Evolutionary conservation across 2,329 filamentous ascomycete genomes (phyloP), one percentile per base, ranked within the genome.

Genomic region (Passalora sequoiae): DNA sequence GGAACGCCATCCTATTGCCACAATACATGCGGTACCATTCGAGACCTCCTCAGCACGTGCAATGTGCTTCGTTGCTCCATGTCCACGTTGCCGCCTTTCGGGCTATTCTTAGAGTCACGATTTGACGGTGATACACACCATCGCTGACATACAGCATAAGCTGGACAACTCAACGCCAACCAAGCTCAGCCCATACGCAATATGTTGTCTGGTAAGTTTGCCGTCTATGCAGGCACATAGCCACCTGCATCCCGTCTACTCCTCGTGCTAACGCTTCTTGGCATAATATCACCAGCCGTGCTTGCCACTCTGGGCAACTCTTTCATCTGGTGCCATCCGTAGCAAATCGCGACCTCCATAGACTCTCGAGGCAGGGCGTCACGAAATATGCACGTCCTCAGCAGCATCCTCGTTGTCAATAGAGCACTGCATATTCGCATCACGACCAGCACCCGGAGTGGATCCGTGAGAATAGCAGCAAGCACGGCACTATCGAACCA

Each of bases 341-440:
- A n/a, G 17, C 20, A 6, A 8, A n/a, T 8, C n/a, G 16, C 15
- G 20, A 12, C 8, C 33, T 38, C 9, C 17, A 17, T 22, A 5
- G 24, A n/a, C 22, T 31, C 28, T 16, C 33, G 9, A 36, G 24
- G 38, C 5, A 4, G 27, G 17, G 8, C 25, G 15, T 40, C 17
- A 30, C 38, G 36, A 27, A 19, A 30, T 40, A 7, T 40, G 17
- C 25, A 13, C n/a, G 28, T 24, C 17, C 17, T 10, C 22, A 31
- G 16, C 25, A 16, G 15, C 7, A 22, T 30, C 22, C 32, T 38
- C 24, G 16, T 29, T 19, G 10, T 43, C 40, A 43, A 43, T 38
- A 38, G 40, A 43, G n/a, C 40, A 43, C 40, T 29, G 40, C 40
- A 43, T 43, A 38, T 31, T 43, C 40, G 32, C 32, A 16, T 25